Base-by-base conservation (phyloP, 148 eudicot genomes). In the Vaccinium darrowii region DNA sequence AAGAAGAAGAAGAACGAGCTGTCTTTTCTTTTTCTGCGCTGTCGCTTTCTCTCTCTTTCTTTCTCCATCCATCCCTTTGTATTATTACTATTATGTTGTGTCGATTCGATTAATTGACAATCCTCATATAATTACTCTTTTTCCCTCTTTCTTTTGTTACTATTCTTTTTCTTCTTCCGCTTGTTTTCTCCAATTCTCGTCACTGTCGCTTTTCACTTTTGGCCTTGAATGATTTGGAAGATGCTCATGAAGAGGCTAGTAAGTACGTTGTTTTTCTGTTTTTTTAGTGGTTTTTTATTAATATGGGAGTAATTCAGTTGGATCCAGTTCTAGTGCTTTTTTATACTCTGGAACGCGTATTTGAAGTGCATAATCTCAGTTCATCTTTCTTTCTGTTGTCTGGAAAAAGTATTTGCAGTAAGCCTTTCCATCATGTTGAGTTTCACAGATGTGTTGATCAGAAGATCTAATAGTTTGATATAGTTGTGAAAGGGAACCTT, bases 161-260 rank as follows among this genome's bases (percentile, higher is more conserved):
- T 19, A 3, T 62, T 80, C 60, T 76, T 84, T 49, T 25, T 54
- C 81, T 73, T 18, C 58, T 73, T 83, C 84, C 60, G 9, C 23
- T 47, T 58, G 33, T 9, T 27, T 16, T 53, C 43, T 79, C 54
- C 62, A 7, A 14, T 67, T 73, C 47, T 85, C 43, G 30, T 54
- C 80, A 16, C 84, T 76, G 86, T 56, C 16, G 75, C 18, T 76
- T 43, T 80, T 53, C 52, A 86, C 83, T 84, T 78, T 51, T 49
- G 58, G 49, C 73, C 83, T n/a, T 85, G 78, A 54, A 63, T 65
- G 72, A 84, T 62, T 19, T 21, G 71, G 77, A 84, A 71, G 83
- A 72, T 54, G 43, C 57, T 69, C 73, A 84, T 89, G 92, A 88
- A 88, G 90, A 84, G 88, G 83, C 92, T 90, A 86, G 92, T 90